Percentiles rank a stretch among this genome's conserved stretches.
Evolutionary conservation across 805 yeast genomes (phyloP).

Genomic region (Barnettozyma sucrosica): DNA sequence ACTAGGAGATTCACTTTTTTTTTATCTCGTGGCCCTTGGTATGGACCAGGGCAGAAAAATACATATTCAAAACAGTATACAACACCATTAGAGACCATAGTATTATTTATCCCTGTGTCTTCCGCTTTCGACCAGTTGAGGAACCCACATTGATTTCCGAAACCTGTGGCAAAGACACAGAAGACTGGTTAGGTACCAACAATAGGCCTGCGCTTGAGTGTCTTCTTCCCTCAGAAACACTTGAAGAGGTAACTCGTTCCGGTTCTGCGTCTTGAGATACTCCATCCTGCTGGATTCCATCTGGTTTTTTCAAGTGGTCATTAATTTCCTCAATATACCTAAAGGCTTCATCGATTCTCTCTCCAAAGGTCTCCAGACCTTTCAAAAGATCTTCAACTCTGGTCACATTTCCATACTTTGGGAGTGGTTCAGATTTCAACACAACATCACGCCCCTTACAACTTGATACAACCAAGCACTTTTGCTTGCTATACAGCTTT

Average conservation of each 20-base stretch:
- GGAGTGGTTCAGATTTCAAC: constrained; percentile 7
- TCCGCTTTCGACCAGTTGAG: constrained; percentile 8
- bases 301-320: background rate
- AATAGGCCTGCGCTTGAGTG: constrained; percentile 5
- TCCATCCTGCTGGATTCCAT: background rate
- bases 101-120: constrained; percentile 4
- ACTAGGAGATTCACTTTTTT: background rate
- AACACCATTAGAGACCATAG: background rate
- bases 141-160: constrained; percentile 9
- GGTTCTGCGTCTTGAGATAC: background rate
- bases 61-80: constrained; percentile 1
- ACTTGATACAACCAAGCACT: constrained; percentile 15
- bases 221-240: constrained; percentile 8
- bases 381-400: constrained; percentile 10
- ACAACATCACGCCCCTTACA: constrained; percentile 24
- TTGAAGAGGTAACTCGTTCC: background rate
- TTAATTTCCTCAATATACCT: constrained; percentile 9
- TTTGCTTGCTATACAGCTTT: constrained; percentile 16
- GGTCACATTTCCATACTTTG: constrained; percentile 3
- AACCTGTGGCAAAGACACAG: constrained; percentile 9
- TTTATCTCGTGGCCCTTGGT: background rate
- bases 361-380: constrained; percentile 13
- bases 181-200: constrained; percentile 3
- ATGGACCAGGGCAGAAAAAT: background rate
- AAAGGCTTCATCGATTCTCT: constrained; percentile 12